phyloP scores from a whole-genome alignment of 805 yeast genomes.

The Hanseniaspora mollemarum region DNA sequence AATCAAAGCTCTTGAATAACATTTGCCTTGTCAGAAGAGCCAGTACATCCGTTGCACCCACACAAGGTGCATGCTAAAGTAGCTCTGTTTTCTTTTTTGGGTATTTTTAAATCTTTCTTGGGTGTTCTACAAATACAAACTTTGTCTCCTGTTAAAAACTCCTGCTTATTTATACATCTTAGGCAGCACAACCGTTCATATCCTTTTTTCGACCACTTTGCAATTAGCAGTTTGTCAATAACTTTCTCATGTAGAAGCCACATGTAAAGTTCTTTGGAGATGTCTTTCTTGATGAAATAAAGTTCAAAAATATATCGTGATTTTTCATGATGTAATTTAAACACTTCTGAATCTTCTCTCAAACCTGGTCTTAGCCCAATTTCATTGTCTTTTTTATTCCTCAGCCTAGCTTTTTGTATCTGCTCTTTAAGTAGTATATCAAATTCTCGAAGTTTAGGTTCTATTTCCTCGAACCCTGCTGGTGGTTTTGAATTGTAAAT shows the following conservation, averaged over 20 bases:
- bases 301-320: slow-evolving; percentile 65
- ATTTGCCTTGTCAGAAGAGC: slow-evolving; percentile 23
- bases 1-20: not conserved
- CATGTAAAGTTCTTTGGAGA: slow-evolving; percentile 55
- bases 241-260: slow-evolving; percentile 59
- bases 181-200: slow-evolving; percentile 80
- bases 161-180: slow-evolving; percentile 50
- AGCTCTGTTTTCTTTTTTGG: slow-evolving; percentile 24
- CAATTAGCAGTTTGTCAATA: slow-evolving; percentile 60
- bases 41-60: slow-evolving; percentile 79
- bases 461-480: not conserved
- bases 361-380: slow-evolving; percentile 42
- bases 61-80: slow-evolving; percentile 57
- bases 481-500: slow-evolving; percentile 9
- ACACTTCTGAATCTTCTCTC: slow-evolving; percentile 54
- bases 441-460: slow-evolving; percentile 2
- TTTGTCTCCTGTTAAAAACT: slow-evolving; percentile 51
- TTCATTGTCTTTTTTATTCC: slow-evolving; percentile 5
- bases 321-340: slow-evolving; percentile 59
- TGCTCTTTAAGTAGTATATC: not conserved
- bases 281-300: slow-evolving; percentile 57
- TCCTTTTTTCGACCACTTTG: slow-evolving; percentile 77
- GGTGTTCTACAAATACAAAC: slow-evolving; percentile 86
- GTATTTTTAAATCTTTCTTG: slow-evolving; percentile 35
- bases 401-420: not conserved